Base-by-base conservation (phyloP, 345 rosid genomes). In the Pistacia vera region DNA sequence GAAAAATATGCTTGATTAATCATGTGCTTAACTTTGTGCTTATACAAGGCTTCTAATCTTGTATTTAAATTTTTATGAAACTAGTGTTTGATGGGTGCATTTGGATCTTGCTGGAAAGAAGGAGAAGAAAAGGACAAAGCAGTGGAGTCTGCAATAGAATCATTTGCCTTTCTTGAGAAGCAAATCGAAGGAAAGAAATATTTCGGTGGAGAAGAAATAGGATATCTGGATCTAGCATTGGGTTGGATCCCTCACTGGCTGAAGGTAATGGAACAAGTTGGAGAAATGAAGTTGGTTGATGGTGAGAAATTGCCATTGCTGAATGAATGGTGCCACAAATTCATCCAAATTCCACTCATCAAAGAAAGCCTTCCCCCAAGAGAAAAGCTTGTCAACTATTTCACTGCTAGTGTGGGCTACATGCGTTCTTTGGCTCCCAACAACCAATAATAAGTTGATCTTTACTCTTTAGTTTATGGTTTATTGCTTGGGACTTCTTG, bases 181-280 rank as follows among this genome's bases (percentile, higher is more conserved):
- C 79, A 76, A 20, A 36, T 85, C 41, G 35, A 63, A 64, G 85
- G 88, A 20, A 85, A 70, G 60, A 82, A 81, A 44, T 85, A 74
- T 17, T 85, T 85, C 52, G 73, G 85, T 0, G 83, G 88, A 51
- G 84, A 81, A 11, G 8, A 46, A 46, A 75, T 87, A 0, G 85
- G 88, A 7, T 85, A 48, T 64, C 60, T 83, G 61, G 86, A 85
- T 71, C 44, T 87, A 4, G 78, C 74, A 1, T 44, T 74, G 57
- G 83, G 86, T 33, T 86, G 83, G 80, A 71, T 86, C 36, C 78
- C 83, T 25, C 46, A 18, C n/a, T 79, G 74, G 77, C 77, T 81
- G 5, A 72, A 71, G 13, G 74, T 77, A 5, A 10, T 83, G 61
- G 86, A 87, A 70, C 81, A 86, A 81, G 74, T 77, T 17, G 86